These are phyloP conservation scores for Tetrahymena elliotti DNA, from an alignment of 73 alveolate genomes.

Conservation along the genomic window DNA sequence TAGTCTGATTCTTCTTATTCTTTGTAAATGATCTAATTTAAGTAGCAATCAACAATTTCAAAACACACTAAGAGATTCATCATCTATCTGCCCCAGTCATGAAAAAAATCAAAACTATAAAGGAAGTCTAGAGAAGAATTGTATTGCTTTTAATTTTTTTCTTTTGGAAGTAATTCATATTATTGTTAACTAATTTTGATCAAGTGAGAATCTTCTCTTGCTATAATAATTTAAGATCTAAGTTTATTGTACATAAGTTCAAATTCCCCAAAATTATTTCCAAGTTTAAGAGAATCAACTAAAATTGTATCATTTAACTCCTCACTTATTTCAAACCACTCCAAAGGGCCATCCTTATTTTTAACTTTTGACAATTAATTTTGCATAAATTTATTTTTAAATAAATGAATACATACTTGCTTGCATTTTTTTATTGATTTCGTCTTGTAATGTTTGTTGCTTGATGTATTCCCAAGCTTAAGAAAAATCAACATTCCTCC, in stretches of 20 bases:
- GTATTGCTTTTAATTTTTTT: neutral
- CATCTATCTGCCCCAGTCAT: neutral
- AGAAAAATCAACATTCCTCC: neutral
- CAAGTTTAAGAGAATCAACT: neutral
- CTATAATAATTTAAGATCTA: neutral
- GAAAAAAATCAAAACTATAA: neutral
- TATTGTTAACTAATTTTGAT: neutral
- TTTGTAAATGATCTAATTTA: neutral
- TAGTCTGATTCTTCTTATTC: neutral
- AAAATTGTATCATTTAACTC: neutral
- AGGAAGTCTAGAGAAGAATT: neutral
- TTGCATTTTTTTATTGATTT: neutral
- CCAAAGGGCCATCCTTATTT: neutral
- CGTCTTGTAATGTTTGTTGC: neutral
- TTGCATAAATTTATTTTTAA: neutral
- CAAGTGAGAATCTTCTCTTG: neutral
- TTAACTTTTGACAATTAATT: neutral
- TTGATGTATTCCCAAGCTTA: neutral
- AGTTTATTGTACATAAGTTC: neutral
- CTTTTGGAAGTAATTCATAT: neutral
- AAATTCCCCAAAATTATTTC: neutral
- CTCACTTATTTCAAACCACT: neutral
- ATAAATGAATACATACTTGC: neutral
- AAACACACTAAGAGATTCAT: neutral
- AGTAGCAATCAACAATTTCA: neutral